Base-by-base conservation (phyloP, 768 basidiomycete genomes). In the Rhodotorula graminis region DNA sequence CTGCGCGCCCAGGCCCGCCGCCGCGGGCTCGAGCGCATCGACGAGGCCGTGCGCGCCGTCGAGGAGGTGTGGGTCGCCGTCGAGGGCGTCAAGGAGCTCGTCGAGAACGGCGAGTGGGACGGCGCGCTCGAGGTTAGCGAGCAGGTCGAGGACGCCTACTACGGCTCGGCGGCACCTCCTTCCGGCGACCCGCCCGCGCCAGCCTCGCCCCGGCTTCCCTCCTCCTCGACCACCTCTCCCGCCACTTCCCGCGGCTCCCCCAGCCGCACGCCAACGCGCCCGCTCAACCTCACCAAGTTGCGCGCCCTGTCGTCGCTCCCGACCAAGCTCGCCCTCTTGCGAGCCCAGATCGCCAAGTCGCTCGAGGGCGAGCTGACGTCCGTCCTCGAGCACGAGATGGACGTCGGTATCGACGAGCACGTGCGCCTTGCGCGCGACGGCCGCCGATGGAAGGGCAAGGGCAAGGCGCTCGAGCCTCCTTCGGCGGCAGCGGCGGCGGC, bases 71-170 rank as follows among this genome's bases (percentile, higher is more conserved):
- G 89, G 71, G 85, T 83, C 67, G 85, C 87, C 64, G 84, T 94
- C 16, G 84, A 84, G 16, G 87, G 87, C 25, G 87, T 93, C 40
- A 86, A 89, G 62, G 92, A 96, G 77, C 80, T 96, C 64, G 91
- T 93, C n/a, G 85, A 84, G 61, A 88, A 88, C 29, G 92, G 91
- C 1, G 91, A 96, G 75, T 97, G 92, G 90, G 86, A 87, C 23
- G 90, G 91, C 67, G 93, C 93, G 14, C 82, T 97, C 67, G 85
- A 85, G 60, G 84, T 93, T 27, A 85, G 92, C 50, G 88, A 91
- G 61, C 85, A 87, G 62, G 80, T 93, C 72, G 85, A 89, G 66
- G 81, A 80, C 61, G 68, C 67, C 37, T 72, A 72, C 61, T 46
- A 62, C 21, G 31, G 59, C 3, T 62, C 67, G n/a, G 55, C 65